Base-by-base conservation (phyloP, 2,329 filamentous ascomycete genomes). In the Alternaria angustiovoidea region DNA sequence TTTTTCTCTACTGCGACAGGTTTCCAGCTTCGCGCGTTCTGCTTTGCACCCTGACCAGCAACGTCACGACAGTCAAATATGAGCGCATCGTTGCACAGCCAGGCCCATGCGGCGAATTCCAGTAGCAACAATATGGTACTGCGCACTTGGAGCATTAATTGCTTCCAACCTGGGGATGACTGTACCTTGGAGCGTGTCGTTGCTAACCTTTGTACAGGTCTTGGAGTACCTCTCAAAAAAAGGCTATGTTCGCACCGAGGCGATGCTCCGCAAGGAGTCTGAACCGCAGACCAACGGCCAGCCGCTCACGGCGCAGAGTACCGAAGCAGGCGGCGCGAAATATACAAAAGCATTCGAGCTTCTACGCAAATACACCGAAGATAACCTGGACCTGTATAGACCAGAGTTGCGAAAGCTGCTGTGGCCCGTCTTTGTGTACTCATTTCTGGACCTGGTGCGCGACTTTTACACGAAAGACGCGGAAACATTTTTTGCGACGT, bases 191-290 rank as follows among this genome's bases (percentile, higher is more conserved):
- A 28, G 42, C 5, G 28, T 20, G 18, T 32, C 3, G 7, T 28
- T 60, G 47, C 61, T 70, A 36, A 69, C 54, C 14, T 14, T 2
- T 12, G 22, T 24, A 9, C 72, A 91, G 89, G 89, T 99, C 4
- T 94, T 97, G 8, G 95, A 99, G 71, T 99, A 99, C 78, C 85
- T 99, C 1, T 88, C 93, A 2, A 99, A 99, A 78, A 94, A 97
- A 68, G 95, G 95, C 0, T 99, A 97, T 79, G 93, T 89, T 54
- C 87, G 91, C 24, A 98, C 95, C 1, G 95, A 99, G 79, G 92
- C 94, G 20, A 92, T 95, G 76, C 91, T 99, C 54, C 88, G 95
- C 43, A 91, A 93, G 78, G 95, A 99, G 79, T 96, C 94, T 1
- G 89, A 91, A 24, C 89, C 93, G 68, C 85, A 95, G 42, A 92